Percentiles rank a stretch among this genome's conserved stretches.
Conservation (phyloP, 768 basidiomycete species). For the Pholiota molesta region DNA sequence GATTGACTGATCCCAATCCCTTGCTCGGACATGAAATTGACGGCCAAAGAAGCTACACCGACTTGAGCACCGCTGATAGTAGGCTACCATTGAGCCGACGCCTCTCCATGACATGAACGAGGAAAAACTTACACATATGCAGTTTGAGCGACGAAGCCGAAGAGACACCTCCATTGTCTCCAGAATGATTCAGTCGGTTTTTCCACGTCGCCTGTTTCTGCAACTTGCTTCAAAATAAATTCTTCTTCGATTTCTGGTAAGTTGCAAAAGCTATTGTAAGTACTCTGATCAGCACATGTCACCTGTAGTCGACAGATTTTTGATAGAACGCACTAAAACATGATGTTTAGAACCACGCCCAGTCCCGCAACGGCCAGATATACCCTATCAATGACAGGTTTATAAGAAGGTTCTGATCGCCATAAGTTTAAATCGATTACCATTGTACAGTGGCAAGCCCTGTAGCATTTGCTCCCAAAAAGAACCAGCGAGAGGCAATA, state of each 20-base stretch:
- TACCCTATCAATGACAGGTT: slow-evolving; percentile 42
- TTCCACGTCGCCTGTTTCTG: slow-evolving; percentile 37
- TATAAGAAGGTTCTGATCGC: neutral
- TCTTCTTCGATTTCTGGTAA: slow-evolving; percentile 76
- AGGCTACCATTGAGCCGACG: neutral
- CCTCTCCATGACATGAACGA: neutral
- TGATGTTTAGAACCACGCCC: slow-evolving; percentile 59
- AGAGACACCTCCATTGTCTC: slow-evolving; percentile 71
- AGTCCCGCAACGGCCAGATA: slow-evolving; percentile 68
- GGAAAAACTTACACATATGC: slow-evolving; percentile 53
- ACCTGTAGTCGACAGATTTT: neutral
- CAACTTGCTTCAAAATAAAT: slow-evolving; percentile 52
- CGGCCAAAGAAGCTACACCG: slow-evolving; percentile 65
- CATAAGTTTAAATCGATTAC: slow-evolving; percentile 28
- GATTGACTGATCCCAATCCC: slow-evolving; percentile 53
- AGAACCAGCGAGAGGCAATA: slow-evolving; percentile 78
- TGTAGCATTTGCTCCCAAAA: slow-evolving; percentile 62
- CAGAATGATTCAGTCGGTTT: slow-evolving; percentile 58
- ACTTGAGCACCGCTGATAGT: slow-evolving; percentile 60
- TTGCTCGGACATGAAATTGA: slow-evolving; percentile 72
- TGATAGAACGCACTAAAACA: slow-evolving; percentile 56
- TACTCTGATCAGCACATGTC: slow-evolving; percentile 6
- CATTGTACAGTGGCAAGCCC: slow-evolving; percentile 72
- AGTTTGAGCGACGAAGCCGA: slow-evolving; percentile 76
- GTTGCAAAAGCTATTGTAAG: slow-evolving; percentile 51